Evolutionary conservation across 768 basidiomycete genomes (phyloP), one percentile per base, ranked within the genome.

Genomic region (Paxillus ammoniavirescens): DNA sequence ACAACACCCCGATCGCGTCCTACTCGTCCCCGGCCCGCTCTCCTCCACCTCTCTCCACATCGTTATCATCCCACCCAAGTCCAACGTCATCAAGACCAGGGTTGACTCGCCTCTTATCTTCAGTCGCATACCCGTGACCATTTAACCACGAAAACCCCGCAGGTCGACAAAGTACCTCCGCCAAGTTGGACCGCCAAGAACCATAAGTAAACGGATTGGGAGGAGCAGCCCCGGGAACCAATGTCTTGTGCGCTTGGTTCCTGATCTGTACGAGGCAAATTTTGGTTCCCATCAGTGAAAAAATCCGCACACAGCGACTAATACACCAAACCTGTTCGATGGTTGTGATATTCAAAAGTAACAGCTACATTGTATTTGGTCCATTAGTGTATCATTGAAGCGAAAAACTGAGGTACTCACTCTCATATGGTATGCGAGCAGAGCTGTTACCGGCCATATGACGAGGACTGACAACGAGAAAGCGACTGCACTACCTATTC

Each of bases 301-400:
- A 28, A 26, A 44, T 52, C 43, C 42, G 53, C 28, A 51, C 44
- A 40, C 36, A 52, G 42, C 17, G 40, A 59, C 64, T 58, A 50
- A 50, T 44, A 52, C 49, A 42, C 65, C 83, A 70, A 68, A 89
- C 89, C 81, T 93, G 92, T 74, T 98, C 95, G 56, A 98, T 93
- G n/a, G 94, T 98, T 8, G 95, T 97, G 35, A 93, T 79, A 69
- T 96, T 95, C 57, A 93, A 75, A 31, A 93, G 67, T 49, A 96
- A 72, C 45, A 98, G 77, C 87, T 91, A 67, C 18, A 18, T 14
- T 8, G 37, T 38, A 35, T 35, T 14, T 12, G 14, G 8, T 46
- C 21, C 5, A 54, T 62, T 40, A 60, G 53, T 28, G 23, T 14
- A 23, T 35, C 28, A 21, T 37, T 23, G 44, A 12, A 13, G 31